These are phyloP conservation scores for Cercospora nicotianae DNA, from an alignment of 2,329 filamentous ascomycete genomes.

Conservation along the genomic window DNA sequence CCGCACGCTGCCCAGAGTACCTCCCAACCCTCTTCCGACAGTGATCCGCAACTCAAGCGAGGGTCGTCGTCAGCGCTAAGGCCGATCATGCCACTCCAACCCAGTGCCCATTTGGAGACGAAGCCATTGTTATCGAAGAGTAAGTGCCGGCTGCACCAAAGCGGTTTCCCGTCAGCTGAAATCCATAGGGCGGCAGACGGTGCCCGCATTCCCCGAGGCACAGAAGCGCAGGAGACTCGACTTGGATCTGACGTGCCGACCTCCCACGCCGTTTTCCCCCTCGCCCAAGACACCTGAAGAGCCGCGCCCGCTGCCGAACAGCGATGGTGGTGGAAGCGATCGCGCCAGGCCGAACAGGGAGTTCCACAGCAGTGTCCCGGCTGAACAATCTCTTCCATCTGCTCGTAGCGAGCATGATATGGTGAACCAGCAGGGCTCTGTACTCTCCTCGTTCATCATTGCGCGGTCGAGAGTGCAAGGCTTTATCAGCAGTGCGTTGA, in stretches of 20 bases:
- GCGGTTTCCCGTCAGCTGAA: no score
- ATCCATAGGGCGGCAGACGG: neutral
- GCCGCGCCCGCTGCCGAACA: neutral
- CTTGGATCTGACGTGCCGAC: neutral
- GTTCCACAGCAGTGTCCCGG: neutral
- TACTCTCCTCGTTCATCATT: no score
- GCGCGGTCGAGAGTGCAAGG: no score
- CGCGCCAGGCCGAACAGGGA: neutral
- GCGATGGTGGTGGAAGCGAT: neutral
- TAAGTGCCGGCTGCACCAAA: no score
- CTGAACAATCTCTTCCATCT: neutral
- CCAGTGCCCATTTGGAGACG: no score
- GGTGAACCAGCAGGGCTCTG: neutral
- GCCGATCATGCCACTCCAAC: no score
- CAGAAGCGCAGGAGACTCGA: neutral
- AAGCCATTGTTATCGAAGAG: no score
- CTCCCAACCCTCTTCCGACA: no score
- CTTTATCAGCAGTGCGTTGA: no score
- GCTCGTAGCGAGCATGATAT: neutral
- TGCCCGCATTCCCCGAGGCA: neutral
- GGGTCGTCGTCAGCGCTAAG: no score
- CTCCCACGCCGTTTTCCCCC: neutral
- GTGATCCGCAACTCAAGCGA: no score
- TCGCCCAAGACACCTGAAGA: neutral
- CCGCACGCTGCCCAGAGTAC: no score